Evolutionary conservation across 1,284 basidiomycete species (phyloP).

Genomic region (Schizophyllum commune): DNA sequence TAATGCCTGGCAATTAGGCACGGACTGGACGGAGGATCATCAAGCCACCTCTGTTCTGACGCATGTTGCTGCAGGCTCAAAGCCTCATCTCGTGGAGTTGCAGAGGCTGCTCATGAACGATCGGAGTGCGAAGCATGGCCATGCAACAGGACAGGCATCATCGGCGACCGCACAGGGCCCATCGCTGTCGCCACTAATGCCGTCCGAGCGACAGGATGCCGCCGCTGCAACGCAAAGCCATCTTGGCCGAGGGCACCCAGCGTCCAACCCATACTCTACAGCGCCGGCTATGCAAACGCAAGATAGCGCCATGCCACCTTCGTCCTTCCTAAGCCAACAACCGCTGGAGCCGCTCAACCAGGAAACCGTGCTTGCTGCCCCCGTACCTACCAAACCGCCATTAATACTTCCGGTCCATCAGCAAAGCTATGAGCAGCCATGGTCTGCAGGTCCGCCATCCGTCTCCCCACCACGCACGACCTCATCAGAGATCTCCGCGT

Average conservation of each 20-base stretch:
- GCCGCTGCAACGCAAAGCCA: neutral
- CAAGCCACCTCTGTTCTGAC: constrained; percentile 60
- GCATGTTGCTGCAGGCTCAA: constrained; percentile 59
- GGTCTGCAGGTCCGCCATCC: neutral
- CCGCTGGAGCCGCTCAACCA: too few species aligned
- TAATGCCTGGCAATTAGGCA: constrained; percentile 56
- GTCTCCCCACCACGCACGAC: neutral
- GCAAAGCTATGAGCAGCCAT: neutral
- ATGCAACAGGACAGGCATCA: neutral
- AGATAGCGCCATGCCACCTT: neutral
- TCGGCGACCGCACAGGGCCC: neutral
- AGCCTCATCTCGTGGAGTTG: neutral
- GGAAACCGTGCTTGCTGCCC: neutral
- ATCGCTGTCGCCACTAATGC: neutral
- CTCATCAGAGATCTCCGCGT: neutral
- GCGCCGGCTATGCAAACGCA: neutral
- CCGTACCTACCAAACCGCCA: neutral
- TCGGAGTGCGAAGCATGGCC: neutral
- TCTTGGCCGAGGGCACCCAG: neutral
- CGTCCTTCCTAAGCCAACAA: neutral
- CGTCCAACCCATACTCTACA: neutral
- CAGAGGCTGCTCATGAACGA: neutral
- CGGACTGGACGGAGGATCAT: constrained; percentile 71
- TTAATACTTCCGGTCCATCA: neutral
- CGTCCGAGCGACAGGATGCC: neutral